Evolutionary conservation across 805 yeast species (phyloP).

Genomic region (Sugiyamaella boreocaroliniensis): DNA sequence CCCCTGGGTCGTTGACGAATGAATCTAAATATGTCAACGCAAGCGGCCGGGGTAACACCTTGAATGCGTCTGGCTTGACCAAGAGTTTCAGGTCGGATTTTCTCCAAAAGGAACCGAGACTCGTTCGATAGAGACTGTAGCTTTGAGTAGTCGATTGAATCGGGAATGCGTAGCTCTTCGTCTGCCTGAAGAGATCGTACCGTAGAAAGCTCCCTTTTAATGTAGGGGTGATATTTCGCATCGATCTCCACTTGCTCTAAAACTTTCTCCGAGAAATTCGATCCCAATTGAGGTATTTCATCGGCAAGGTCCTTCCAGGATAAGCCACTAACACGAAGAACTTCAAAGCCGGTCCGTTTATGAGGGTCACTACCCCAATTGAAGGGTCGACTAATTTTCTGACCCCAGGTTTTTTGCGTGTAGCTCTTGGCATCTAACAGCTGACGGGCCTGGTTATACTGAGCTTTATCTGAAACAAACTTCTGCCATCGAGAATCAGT

Average conservation of each 20-base stretch:
- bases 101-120: conserved; percentile 59
- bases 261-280: conserved; percentile 39
- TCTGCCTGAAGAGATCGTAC: conserved; percentile 77
- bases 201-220: conserved; percentile 63
- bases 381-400: conserved; percentile 27
- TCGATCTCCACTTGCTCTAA: conserved; percentile 63
- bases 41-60: conserved; percentile 91
- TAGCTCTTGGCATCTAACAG: conserved; percentile 40
- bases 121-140: conserved; percentile 68
- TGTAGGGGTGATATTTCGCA: conserved; percentile 75
- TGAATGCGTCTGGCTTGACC: conserved; percentile 95
- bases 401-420: conserved; percentile 60
- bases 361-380: conserved; percentile 36
- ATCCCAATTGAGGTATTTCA: conserved; percentile 34
- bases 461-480: conserved; percentile 38
- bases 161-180: conserved; percentile 68
- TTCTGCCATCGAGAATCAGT: conserved; percentile 48
- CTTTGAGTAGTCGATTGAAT: conserved; percentile 51
- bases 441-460: conserved; percentile 40
- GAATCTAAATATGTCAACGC: conserved; percentile 59
- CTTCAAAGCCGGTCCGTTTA: conserved; percentile 60
- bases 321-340: conserved; percentile 50
- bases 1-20: conserved; percentile 18
- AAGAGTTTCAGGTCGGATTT: conserved; percentile 76
- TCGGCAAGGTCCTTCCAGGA: conserved; percentile 22